These are phyloP conservation scores for Nakazawaea ernobii DNA, from an alignment of 805 yeast species.

Conservation along the genomic window DNA sequence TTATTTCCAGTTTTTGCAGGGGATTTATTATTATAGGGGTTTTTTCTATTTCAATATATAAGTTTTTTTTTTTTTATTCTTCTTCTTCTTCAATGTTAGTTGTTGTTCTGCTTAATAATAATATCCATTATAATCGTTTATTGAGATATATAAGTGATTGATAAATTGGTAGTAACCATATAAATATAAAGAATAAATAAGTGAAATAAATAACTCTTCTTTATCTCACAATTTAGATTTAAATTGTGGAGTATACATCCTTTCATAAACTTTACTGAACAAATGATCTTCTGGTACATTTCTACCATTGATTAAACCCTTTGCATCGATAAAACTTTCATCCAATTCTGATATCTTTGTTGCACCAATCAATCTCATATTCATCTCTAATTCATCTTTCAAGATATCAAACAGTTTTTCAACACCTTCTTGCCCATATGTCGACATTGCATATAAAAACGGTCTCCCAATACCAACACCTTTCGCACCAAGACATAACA, in stretches of 20 bases:
- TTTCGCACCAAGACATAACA: conserved; percentile 63
- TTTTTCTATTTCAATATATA: background rate
- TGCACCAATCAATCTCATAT: conserved; percentile 77
- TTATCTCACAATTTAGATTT: conserved; percentile 19
- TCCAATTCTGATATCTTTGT: conserved; percentile 53
- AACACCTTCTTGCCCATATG: conserved; percentile 63
- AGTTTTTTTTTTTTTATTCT: no score
- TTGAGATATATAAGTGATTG: no score
- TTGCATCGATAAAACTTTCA: conserved; percentile 54
- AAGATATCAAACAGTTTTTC: conserved; percentile 53
- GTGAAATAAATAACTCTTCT: background rate
- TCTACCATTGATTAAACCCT: conserved; percentile 33
- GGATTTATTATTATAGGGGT: background rate
- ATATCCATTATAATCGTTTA: background rate
- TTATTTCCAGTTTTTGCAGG: background rate
- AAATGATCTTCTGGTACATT: conserved; percentile 49
- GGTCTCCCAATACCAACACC: conserved; percentile 71
- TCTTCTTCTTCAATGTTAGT: no score
- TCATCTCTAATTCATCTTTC: conserved; percentile 66
- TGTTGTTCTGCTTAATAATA: no score
- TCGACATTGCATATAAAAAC: conserved; percentile 55
- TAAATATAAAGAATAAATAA: background rate
- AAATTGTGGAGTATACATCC: conserved; percentile 47
- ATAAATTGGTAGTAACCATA: background rate
- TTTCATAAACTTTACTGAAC: conserved; percentile 49